Conservation (phyloP, 192 early-diverging fungal genomes). For the Coemansia javaensis region DNA sequence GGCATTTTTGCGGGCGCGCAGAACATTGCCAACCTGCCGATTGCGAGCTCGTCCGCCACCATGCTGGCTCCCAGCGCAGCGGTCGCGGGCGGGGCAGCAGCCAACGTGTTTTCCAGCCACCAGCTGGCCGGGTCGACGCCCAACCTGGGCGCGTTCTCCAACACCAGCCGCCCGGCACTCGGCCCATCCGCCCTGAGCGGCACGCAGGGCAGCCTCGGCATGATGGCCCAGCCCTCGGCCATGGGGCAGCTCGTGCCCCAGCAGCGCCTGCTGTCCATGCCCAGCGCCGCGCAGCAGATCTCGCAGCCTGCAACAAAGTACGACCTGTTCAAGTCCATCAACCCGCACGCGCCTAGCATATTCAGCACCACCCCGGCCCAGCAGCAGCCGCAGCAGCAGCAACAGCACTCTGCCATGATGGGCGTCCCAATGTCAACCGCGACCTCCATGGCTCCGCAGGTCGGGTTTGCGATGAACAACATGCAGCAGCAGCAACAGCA, state of each 20-base stretch:
- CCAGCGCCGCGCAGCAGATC: not conserved
- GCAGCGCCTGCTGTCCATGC: slow-evolving; percentile 15
- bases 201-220: slow-evolving; percentile 27
- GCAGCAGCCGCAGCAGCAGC: slow-evolving; percentile 21
- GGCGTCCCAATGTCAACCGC: too few species aligned
- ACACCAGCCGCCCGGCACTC: slow-evolving; percentile 3
- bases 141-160: slow-evolving; percentile 33
- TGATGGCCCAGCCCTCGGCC: slow-evolving; percentile 3
- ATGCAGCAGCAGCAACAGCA: too few species aligned
- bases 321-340: slow-evolving; percentile 42
- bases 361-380: slow-evolving; percentile 14
- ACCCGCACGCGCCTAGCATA: slow-evolving; percentile 37
- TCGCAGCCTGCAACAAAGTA: slow-evolving; percentile 20
- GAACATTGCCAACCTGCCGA: slow-evolving; percentile 16
- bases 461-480: too few species aligned
- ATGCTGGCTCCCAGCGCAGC: slow-evolving; percentile 6
- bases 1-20: slow-evolving; percentile 22
- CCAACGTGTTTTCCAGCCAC: slow-evolving; percentile 29
- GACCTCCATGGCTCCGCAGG: too few species aligned
- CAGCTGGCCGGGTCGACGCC: slow-evolving; percentile 34
- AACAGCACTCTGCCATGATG: not conserved
- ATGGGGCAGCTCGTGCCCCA: slow-evolving; percentile 10
- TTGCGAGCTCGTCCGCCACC: slow-evolving; percentile 29
- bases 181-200: slow-evolving; percentile 6
- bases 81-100: not conserved